Base-by-base conservation (phyloP, 2,329 filamentous ascomycete species). In the Aspergillus jensenii region DNA sequence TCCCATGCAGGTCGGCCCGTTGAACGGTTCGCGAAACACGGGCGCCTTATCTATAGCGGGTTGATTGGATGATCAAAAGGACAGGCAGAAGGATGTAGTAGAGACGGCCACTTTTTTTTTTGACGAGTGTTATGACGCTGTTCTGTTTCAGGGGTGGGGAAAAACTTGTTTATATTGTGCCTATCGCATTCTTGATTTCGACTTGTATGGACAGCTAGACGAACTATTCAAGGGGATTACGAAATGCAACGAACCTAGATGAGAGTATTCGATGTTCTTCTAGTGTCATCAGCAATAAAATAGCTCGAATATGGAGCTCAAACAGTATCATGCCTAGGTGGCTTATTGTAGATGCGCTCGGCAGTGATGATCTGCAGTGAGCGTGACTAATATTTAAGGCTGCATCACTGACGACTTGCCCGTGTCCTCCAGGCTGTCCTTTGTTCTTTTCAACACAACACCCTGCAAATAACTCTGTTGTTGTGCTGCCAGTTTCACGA, bases 71-170 rank as follows among this genome's bases (percentile, higher is more conserved):
- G 62, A 58, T 62, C 62, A 51, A 48, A 31, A 59, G 49, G 31
- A 56, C 61, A 65, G 59, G 65, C 56, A 60, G 66, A 59, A 62
- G 61, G 63, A 62, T 64, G 62, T 65, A 70, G 68, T 68, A 68
- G 62, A 65, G 50, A 61, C 61, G 61, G 59, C 56, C 55, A 65
- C 62, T 69, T 65, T 64, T 21, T 19, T 19, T 66, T 19, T 64
- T 65, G 67, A 67, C 65, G 67, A 66, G 63, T 67, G 65, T 68
- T 70, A 71, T 64, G 70, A 72, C 66, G 68, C 71, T 69, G 65
- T 67, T 62, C 61, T 65, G 61, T 64, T 62, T 41, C 31, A n/a
- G 65, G 64, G 59, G 65, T 65, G 61, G 61, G 65, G 60, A 59
- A 65, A 64, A 61, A 60, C 52, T 59, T 65, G 67, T 61, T 55